Evolutionary conservation across 75 land plant genomes (phyloP).

Genomic region (Chamaecyparis obtusa): DNA sequence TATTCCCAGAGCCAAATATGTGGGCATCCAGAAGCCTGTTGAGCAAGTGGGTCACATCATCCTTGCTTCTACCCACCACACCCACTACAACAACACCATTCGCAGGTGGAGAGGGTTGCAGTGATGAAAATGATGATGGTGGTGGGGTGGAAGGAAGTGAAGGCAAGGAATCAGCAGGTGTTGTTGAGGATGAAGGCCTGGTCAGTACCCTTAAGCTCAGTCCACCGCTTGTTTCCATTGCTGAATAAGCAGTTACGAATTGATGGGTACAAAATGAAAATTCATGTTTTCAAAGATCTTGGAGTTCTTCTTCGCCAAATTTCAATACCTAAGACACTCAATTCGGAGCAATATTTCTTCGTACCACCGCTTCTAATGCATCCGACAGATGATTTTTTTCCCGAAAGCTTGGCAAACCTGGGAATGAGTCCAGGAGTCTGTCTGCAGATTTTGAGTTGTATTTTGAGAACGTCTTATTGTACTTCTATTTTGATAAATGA

Average conservation of each 20-base stretch:
- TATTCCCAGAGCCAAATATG: slow-evolving; percentile 59
- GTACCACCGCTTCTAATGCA: too few species aligned
- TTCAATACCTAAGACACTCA: too few species aligned
- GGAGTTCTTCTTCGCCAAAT: too few species aligned
- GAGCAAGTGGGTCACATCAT: slow-evolving; percentile 59
- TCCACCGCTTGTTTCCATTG: background rate
- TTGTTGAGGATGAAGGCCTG: background rate
- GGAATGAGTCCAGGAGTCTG: too few species aligned
- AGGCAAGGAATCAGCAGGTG: background rate
- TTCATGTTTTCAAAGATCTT: too few species aligned
- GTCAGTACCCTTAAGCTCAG: slow-evolving; percentile 1
- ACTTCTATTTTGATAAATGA: too few species aligned
- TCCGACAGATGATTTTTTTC: too few species aligned
- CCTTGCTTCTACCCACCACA: slow-evolving; percentile 47
- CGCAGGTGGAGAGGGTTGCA: background rate
- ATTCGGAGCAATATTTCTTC: too few species aligned
- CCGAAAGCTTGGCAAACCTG: too few species aligned
- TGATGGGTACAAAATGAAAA: too few species aligned
- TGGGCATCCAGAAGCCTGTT: slow-evolving; percentile 71
- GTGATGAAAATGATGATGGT: background rate
- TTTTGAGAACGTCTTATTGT: too few species aligned
- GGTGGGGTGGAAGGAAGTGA: background rate
- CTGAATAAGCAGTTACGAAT: background rate
- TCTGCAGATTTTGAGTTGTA: too few species aligned
- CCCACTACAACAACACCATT: slow-evolving; percentile 87